These are phyloP conservation scores for Thymus quinquecostatus DNA, from an alignment of 257 asterid species.

Conservation along the genomic window DNA sequence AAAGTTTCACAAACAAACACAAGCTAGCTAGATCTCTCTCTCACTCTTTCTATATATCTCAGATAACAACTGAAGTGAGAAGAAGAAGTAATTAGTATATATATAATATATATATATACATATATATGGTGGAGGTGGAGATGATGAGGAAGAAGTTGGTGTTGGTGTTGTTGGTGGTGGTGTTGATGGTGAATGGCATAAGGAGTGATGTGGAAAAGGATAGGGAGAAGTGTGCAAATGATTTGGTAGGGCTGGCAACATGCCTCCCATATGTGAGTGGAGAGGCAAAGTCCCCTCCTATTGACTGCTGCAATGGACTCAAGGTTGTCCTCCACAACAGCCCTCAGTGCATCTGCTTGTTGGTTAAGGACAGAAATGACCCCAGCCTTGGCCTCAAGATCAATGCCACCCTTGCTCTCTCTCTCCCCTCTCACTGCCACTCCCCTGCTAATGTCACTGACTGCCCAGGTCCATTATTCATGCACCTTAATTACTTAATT, in stretches of 20 bases:
- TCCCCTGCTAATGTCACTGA: constrained; percentile 48
- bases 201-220: constrained; percentile 56
- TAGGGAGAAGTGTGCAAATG: constrained; percentile 60
- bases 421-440: constrained; percentile 65
- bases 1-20: too few species aligned
- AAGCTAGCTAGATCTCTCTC: too few species aligned
- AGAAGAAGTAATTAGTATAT: too few species aligned
- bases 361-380: constrained; percentile 71
- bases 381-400: constrained; percentile 73
- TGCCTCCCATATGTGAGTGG: constrained; percentile 79
- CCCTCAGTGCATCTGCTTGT: constrained; percentile 66
- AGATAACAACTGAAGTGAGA: too few species aligned
- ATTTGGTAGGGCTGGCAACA: constrained; percentile 61
- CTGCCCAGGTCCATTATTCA: constrained; percentile 49
- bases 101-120: too few species aligned
- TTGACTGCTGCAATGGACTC: constrained; percentile 74
- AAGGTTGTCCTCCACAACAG: constrained; percentile 57
- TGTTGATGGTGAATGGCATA: constrained; percentile 23
- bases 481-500: too few species aligned
- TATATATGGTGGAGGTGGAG: not conserved
- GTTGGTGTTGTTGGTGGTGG: not conserved
- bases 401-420: constrained; percentile 74
- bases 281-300: constrained; percentile 53
- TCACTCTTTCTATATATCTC: too few species aligned
- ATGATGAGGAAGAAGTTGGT: not conserved